Evolutionary conservation across 495 filamentous ascomycete species (phyloP), one percentile per base, ranked within the genome.

Genomic region (Penicillium ucsense): DNA sequence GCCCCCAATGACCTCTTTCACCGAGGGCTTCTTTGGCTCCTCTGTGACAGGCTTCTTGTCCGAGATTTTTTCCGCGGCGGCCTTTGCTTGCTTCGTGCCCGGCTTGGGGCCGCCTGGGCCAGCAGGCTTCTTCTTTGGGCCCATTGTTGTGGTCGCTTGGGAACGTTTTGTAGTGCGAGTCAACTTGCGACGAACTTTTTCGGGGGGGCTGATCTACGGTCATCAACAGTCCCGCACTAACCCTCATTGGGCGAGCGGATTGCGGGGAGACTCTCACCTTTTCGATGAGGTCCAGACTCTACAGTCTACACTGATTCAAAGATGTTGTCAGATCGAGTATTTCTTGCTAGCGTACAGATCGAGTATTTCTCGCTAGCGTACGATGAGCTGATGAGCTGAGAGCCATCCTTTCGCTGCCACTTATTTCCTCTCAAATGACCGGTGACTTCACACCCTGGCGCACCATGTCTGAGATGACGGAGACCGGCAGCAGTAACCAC

Each of bases 1-100:
- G 42, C 92, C 92, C 42, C 88, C 94, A 63, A 98, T 95, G 47
- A 98, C 69, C 53, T 87, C 82, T 66, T 89, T 86, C 45, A 88
- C 83, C 31, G 86, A 82, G 35, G 88, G 86, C 55, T 84, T 85
- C 50, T 89, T 89, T 20, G 80, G 81, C 50, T 70, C 72, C 29
- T 83, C 80, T 40, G 70, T 65, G 3, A 63, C 49, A 28, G 57
- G 61, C 50, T 52, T 61, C 56, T 66, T 66, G 45, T 68, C 63
- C 41, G 62, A 55, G 40, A 62, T 56, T 49, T 63, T 61, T 43
- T 70, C 65, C 41, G 62, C 56, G 10, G 63, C 65, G 37, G 67
- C 64, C 47, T 75, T 73, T 38, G 71, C 71, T 41, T 71, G 64
- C 46, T 73, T 73, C 3, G 68, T 71, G 30, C 69, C 69, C 30